Evolutionary conservation across 2,329 filamentous ascomycete genomes (phyloP).

Genomic region (Drechmeria coniospora): DNA sequence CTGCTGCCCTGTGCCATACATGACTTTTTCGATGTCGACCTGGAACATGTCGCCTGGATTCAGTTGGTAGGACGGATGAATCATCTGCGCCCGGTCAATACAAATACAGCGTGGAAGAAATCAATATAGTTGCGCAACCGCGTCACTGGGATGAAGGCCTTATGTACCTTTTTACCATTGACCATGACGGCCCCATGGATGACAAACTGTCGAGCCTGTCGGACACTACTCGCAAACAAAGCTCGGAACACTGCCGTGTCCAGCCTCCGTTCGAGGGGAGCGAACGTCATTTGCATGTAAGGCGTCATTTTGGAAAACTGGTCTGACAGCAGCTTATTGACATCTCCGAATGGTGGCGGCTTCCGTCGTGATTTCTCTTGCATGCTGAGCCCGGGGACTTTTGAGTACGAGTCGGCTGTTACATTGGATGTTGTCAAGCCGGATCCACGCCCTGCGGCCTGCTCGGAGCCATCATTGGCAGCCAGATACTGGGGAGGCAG

Average conservation of each 20-base stretch:
- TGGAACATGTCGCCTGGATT: constrained; percentile 99
- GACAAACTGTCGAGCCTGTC: constrained; percentile 88
- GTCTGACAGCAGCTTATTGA: constrained; percentile 17
- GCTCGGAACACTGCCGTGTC: constrained; percentile 92
- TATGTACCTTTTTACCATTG: constrained; percentile 78
- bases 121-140: too few relatives aligned
- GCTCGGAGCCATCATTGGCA: constrained; percentile 62
- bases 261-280: constrained; percentile 75
- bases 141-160: not conserved
- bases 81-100: constrained; percentile 48
- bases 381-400: constrained; percentile 10
- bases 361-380: constrained; percentile 6
- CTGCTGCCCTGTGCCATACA: constrained; percentile 69
- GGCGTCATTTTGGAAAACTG: constrained; percentile 45
- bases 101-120: not conserved
- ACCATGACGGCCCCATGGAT: constrained; percentile 88
- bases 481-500: constrained; percentile 76
- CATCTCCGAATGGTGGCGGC: constrained; percentile 12
- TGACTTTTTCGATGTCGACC: constrained; percentile 75
- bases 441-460: constrained; percentile 70
- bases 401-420: constrained; percentile 19
- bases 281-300: constrained; percentile 94
- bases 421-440: constrained; percentile 32
- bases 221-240: constrained; percentile 81
- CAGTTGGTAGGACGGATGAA: constrained; percentile 77